Base-by-base conservation (phyloP, 1,139 yeast species). In the Magnusiomyces fungicola region DNA sequence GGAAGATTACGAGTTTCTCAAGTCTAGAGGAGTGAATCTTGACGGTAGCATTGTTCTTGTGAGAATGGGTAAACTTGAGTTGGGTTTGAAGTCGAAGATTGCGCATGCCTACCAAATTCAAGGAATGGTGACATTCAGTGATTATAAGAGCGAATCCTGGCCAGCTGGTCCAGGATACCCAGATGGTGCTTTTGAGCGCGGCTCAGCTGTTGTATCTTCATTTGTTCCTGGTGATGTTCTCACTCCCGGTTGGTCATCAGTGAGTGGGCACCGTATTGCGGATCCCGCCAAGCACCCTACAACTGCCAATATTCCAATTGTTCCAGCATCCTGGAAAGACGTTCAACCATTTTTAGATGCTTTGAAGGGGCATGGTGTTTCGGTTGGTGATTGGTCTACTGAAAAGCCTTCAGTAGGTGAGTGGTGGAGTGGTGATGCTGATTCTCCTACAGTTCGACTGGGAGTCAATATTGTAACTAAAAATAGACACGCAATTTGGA, bases 241-340 rank as follows among this genome's bases (percentile, higher is more conserved):
- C 22, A 76, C 84, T 1, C 95, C 95, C 0, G 95, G 94, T 0
- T 82, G 86, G 83, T 71, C 83, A 0, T 69, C 82, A 1, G 68
- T 70, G n/a, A 54, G 61, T 21, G 54, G 59, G 12, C 54, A 64
- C 16, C 63, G 59, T 33, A 57, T 62, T 18, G 50, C 65, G 2
- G 71, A 69, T 19, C 70, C 79, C 69, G 67, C 71, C 12, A 70
- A 76, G 29, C 78, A 88, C 0, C 68, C 68, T 16, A 70, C 76
- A 41, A 71, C 86, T 2, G 84, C 95, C 0, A 74, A 77, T 33
- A 78, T 92, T 3, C 95, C 96, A 0, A 74, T 84, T 3, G 71
- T 86, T 1, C 90, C 96, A 0, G 70, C 88, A 5, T 82, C 96
- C 0, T 79, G 82, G 76, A 72, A 71, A 42, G 95, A 87, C 60